Percentiles rank a stretch among this genome's conserved stretches.
Evolutionary conservation across 805 yeast genomes (phyloP).

Genomic region (Cyberlindnera subsufficiens): DNA sequence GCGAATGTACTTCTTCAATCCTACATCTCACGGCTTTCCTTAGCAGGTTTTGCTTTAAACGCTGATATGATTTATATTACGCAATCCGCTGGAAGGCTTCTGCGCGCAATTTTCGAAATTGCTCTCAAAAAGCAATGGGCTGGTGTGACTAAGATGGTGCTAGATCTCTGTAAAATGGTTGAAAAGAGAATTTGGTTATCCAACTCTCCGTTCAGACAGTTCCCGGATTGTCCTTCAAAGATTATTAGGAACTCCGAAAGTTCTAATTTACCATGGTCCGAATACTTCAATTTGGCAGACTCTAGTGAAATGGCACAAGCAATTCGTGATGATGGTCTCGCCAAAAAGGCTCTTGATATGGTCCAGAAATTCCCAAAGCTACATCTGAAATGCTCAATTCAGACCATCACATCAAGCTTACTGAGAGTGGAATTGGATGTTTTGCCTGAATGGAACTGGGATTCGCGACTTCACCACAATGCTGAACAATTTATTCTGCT

Average conservation of each 20-base stretch:
- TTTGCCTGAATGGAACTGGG: slow-evolving; percentile 78
- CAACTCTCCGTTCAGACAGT: slow-evolving; percentile 83
- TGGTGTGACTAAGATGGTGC: slow-evolving; percentile 43
- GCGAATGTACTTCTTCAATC: slow-evolving; percentile 78
- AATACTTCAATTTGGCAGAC: slow-evolving; percentile 58
- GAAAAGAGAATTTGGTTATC: slow-evolving; percentile 81
- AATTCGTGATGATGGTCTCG: slow-evolving; percentile 62
- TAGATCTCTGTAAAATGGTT: slow-evolving; percentile 73
- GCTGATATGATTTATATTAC: slow-evolving; percentile 91
- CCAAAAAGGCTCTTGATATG: slow-evolving; percentile 51
- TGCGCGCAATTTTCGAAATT: slow-evolving; percentile 82
- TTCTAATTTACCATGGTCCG: slow-evolving; percentile 77
- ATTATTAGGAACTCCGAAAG: slow-evolving; percentile 71
- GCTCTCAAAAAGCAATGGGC: slow-evolving; percentile 71
- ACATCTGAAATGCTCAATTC: slow-evolving; percentile 50
- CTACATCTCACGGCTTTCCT: slow-evolving; percentile 66
- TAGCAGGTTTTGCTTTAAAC: slow-evolving; percentile 87
- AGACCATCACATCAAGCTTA: slow-evolving; percentile 72
- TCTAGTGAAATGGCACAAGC: slow-evolving; percentile 82
- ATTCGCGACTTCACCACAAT: slow-evolving; percentile 51
- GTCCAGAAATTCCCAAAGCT: slow-evolving; percentile 72
- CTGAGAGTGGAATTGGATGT: slow-evolving; percentile 62
- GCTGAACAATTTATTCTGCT: slow-evolving; percentile 62
- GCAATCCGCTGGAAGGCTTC: slow-evolving; percentile 86
- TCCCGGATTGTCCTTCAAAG: slow-evolving; percentile 61